Conservation (phyloP, 495 filamentous ascomycete genomes). For the Aspergillus ostianus region DNA sequence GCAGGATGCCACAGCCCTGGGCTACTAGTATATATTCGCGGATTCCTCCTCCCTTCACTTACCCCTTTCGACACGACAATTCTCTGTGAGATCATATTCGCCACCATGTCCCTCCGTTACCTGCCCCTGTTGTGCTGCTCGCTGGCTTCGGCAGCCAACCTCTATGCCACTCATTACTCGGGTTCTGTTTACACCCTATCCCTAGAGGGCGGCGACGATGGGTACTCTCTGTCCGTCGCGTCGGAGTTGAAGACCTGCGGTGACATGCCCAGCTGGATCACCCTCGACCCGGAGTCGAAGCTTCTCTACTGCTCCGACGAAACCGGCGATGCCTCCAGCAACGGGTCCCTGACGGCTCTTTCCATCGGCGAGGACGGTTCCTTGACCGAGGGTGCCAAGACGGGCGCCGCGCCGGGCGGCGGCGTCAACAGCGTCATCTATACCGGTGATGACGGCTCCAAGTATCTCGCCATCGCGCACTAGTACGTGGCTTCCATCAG, state of each 20-base stretch:
- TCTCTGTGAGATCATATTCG: neutral
- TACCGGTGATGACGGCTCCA: constrained; percentile 23
- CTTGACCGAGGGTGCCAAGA: constrained; percentile 26
- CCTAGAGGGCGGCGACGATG: constrained; percentile 31
- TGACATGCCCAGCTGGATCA: constrained; percentile 58
- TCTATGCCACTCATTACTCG: constrained; percentile 63
- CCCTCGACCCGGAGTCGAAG: constrained; percentile 49
- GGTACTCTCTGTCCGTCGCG: constrained; percentile 36
- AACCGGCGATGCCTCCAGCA: constrained; percentile 20
- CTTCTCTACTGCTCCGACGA: constrained; percentile 64
- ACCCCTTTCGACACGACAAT: neutral
- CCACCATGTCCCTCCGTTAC: constrained; percentile 1
- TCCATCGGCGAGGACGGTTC: constrained; percentile 20
- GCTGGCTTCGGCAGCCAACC: constrained; percentile 11
- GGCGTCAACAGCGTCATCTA: constrained; percentile 44
- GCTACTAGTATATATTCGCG: neutral
- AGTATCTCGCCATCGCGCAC: constrained; percentile 45
- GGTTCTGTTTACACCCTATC: constrained; percentile 56
- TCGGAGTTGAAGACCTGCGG: constrained; percentile 45
- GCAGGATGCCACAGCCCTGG: neutral
- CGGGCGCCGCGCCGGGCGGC: constrained; percentile 27
- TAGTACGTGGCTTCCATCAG: constrained; percentile 34
- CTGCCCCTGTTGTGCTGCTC: neutral
- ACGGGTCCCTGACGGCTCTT: constrained; percentile 33
- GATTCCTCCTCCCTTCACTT: neutral